These are phyloP conservation scores for Ensete glaucum DNA, from an alignment of 176 grass and related monocot genomes.

Conservation along the genomic window DNA sequence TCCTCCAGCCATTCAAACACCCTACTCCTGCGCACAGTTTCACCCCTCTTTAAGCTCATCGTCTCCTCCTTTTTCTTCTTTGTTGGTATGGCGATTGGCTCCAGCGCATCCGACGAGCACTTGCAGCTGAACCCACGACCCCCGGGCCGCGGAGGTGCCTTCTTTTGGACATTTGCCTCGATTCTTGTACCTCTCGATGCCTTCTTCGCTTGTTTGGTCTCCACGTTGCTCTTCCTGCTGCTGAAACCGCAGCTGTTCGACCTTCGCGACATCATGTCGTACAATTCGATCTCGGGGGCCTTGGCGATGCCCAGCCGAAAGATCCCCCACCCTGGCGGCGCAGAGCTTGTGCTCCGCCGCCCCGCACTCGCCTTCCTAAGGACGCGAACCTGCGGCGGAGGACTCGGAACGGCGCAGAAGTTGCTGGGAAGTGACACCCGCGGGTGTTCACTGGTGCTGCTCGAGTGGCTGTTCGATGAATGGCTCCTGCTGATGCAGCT, in stretches of 20 bases:
- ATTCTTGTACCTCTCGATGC: slow-evolving; percentile 7
- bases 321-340: slow-evolving; percentile 32
- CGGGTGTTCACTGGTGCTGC: neutral
- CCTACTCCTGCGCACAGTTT: slow-evolving; percentile 19
- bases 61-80: slow-evolving; percentile 5
- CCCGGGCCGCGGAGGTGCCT: neutral
- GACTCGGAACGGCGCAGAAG: slow-evolving; percentile 55
- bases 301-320: slow-evolving; percentile 48
- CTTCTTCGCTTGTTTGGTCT: neutral
- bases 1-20: slow-evolving; percentile 51
- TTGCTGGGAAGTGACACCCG: slow-evolving; percentile 35
- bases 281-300: slow-evolving; percentile 34
- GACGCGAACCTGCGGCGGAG: slow-evolving; percentile 41
- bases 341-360: slow-evolving; percentile 33
- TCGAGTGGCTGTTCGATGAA: slow-evolving; percentile 36
- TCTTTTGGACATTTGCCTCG: neutral
- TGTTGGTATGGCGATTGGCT: slow-evolving; percentile 7
- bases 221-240: neutral
- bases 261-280: slow-evolving; percentile 6
- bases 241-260: slow-evolving; percentile 8
- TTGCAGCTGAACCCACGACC: slow-evolving; percentile 34
- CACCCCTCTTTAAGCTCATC: slow-evolving; percentile 13
- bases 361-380: neutral
- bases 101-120: slow-evolving; percentile 46
- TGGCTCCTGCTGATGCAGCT: slow-evolving; percentile 43